phyloP scores from a whole-genome alignment of 2,329 filamentous ascomycete genomes.

The Westerdykella ornata region DNA sequence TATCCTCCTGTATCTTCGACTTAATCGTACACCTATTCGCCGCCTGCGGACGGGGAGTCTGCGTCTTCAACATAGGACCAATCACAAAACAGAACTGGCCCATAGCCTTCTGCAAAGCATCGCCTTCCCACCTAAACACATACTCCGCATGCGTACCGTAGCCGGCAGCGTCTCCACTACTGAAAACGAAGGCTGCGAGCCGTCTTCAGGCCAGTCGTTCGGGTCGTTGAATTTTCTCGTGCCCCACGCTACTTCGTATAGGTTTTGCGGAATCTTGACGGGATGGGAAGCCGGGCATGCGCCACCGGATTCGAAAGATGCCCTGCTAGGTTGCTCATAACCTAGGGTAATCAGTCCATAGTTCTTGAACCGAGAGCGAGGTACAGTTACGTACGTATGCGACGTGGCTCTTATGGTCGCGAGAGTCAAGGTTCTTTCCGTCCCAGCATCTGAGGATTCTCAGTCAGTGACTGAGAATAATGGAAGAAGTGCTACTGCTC shows the following conservation, averaged over 20 bases:
- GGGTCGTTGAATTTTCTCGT: constrained; percentile 12
- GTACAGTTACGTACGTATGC: constrained; percentile 18
- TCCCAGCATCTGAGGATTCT: constrained; percentile 35
- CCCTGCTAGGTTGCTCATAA: constrained; percentile 4
- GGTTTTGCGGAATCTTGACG: constrained; percentile 12
- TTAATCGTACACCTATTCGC: constrained; percentile 13
- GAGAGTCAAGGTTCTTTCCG: constrained; percentile 43
- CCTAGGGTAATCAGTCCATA: no score
- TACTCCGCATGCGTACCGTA: constrained; percentile 14
- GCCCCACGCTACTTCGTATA: constrained; percentile 16
- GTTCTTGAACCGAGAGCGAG: neutral
- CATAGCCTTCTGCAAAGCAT: constrained; percentile 12
- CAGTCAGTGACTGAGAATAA: constrained; percentile 3
- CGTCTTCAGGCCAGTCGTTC: constrained; percentile 13
- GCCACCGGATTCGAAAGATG: constrained; percentile 15
- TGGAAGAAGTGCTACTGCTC: neutral
- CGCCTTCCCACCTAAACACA: constrained; percentile 11
- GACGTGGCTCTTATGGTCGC: constrained; percentile 50
- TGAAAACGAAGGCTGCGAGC: constrained; percentile 15
- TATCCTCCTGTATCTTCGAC: constrained; percentile 12
- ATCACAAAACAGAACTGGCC: constrained; percentile 8
- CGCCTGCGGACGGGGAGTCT: constrained; percentile 7
- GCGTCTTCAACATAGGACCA: constrained; percentile 10
- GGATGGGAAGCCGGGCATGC: constrained; percentile 11
- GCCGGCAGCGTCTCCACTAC: constrained; percentile 10